A percentile compares a stretch with the other conserved stretches of the same genome.
These are phyloP conservation scores for Groenewaldozyma auringiensis DNA, from an alignment of 1,139 yeast genomes.

Conservation along the genomic window DNA sequence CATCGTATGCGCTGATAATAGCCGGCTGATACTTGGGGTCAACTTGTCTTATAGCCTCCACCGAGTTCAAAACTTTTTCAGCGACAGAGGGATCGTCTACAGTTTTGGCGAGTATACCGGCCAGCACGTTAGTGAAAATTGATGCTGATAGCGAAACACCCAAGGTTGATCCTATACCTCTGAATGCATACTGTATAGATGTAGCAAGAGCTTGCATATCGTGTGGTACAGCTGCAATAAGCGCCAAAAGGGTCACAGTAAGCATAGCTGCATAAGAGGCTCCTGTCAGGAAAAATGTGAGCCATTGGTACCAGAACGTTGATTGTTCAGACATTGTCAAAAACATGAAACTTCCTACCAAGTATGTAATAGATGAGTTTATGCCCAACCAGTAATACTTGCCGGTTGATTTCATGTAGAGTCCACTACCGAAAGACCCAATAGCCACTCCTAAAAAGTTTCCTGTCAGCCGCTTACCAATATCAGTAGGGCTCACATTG, in stretches of 20 bases:
- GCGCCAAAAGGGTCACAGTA: slow-evolving; percentile 58
- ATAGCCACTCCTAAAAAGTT: slow-evolving; percentile 61
- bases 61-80: slow-evolving; percentile 44
- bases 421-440: slow-evolving; percentile 65
- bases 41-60: slow-evolving; percentile 48
- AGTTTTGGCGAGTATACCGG: slow-evolving; percentile 29
- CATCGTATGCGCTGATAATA: slow-evolving; percentile 42
- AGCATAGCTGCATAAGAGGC: slow-evolving; percentile 53
- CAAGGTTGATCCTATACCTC: slow-evolving; percentile 66
- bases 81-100: slow-evolving; percentile 39
- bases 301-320: slow-evolving; percentile 46
- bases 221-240: slow-evolving; percentile 56
- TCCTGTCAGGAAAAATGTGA: slow-evolving; percentile 37
- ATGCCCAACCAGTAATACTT: slow-evolving; percentile 49
- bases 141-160: slow-evolving; percentile 67
- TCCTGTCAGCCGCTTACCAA: slow-evolving; percentile 56
- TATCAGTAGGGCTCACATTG: slow-evolving; percentile 48
- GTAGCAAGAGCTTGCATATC: slow-evolving; percentile 66
- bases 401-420: slow-evolving; percentile 63
- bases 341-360: slow-evolving; percentile 37
- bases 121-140: slow-evolving; percentile 43
- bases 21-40: slow-evolving; percentile 44
- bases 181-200: slow-evolving; percentile 65
- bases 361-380: slow-evolving; percentile 38
- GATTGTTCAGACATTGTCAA: neutral